Percentiles rank a stretch among this genome's conserved stretches.
Evolutionary conservation across 2,329 filamentous ascomycete genomes (phyloP).

Genomic region (Purpureocillium lavendulum): DNA sequence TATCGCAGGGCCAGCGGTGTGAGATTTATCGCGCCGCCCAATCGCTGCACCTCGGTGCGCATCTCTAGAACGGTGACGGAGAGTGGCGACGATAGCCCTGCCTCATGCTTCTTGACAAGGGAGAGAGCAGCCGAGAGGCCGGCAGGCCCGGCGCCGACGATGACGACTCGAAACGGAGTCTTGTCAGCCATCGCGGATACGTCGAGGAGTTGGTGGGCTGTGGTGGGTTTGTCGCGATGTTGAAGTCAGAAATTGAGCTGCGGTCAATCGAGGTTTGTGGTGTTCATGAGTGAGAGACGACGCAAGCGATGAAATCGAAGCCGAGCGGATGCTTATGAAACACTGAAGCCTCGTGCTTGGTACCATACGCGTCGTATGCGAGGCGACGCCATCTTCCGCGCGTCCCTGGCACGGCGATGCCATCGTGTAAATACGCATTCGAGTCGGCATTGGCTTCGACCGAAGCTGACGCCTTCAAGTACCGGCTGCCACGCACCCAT

Average conservation of each 20-base stretch:
- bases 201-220: no score
- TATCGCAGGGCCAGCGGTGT: constrained; percentile 36
- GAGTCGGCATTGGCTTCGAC: no score
- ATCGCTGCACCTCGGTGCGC: constrained; percentile 32
- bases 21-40: constrained; percentile 36
- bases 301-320: no score
- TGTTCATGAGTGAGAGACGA: no score
- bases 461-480: no score
- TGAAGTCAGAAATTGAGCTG: no score
- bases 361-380: no score
- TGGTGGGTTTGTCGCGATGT: no score
- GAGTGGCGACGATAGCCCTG: constrained; percentile 16
- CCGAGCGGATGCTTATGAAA: no score
- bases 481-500: no score
- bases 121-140: constrained; percentile 41
- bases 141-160: constrained; percentile 43
- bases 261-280: no score
- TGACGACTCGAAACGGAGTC: constrained; percentile 17
- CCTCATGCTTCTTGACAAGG: constrained; percentile 27
- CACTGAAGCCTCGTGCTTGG: no score
- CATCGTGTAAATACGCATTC: background rate
- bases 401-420: background rate
- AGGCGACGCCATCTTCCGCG: background rate
- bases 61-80: constrained; percentile 38
- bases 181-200: background rate